Conservation (phyloP, 2,329 filamentous ascomycete species). For the Rhexocercosporidium sp. region DNA sequence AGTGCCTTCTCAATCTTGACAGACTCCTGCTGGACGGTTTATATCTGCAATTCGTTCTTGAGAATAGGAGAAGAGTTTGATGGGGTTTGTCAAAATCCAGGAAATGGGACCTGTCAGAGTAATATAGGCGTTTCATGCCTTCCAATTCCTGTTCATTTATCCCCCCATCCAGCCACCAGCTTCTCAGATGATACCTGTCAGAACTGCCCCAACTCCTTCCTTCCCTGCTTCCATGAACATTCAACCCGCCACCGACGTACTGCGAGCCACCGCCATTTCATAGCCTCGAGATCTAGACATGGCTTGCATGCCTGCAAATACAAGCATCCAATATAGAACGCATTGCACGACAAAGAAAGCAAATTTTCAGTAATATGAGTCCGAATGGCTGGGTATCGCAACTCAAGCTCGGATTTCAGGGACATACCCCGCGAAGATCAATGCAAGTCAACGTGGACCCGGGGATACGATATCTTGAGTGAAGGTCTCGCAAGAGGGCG, state of each 20-base stretch:
- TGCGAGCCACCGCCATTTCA: slow-evolving; percentile 20
- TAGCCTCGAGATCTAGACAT: slow-evolving; percentile 13
- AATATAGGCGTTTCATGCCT: slow-evolving; percentile 29
- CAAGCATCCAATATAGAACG: slow-evolving; percentile 16
- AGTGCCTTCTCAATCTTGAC: slow-evolving; percentile 27
- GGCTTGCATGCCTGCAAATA: slow-evolving; percentile 15
- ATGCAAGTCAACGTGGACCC: slow-evolving; percentile 31
- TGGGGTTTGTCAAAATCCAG: neutral
- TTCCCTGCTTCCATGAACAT: slow-evolving; percentile 16
- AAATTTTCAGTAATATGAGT: slow-evolving; percentile 4
- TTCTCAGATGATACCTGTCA: slow-evolving; percentile 24
- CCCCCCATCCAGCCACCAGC: slow-evolving; percentile 23
- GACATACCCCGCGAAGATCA: slow-evolving; percentile 30
- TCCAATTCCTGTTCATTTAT: neutral
- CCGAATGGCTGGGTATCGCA: slow-evolving; percentile 21
- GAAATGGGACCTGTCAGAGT: slow-evolving; percentile 23
- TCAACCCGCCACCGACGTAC: slow-evolving; percentile 27
- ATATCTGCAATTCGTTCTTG: slow-evolving; percentile 8
- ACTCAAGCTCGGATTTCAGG: slow-evolving; percentile 7
- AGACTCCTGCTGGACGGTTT: slow-evolving; percentile 5
- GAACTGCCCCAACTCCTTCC: slow-evolving; percentile 5
- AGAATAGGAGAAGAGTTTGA: slow-evolving; percentile 6
- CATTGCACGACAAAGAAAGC: slow-evolving; percentile 14
- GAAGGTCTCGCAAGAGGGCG: slow-evolving; percentile 17
- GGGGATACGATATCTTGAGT: slow-evolving; percentile 2